Conservation (phyloP, 73 alveolate genomes). For the Tetrahymena elliotti region DNA sequence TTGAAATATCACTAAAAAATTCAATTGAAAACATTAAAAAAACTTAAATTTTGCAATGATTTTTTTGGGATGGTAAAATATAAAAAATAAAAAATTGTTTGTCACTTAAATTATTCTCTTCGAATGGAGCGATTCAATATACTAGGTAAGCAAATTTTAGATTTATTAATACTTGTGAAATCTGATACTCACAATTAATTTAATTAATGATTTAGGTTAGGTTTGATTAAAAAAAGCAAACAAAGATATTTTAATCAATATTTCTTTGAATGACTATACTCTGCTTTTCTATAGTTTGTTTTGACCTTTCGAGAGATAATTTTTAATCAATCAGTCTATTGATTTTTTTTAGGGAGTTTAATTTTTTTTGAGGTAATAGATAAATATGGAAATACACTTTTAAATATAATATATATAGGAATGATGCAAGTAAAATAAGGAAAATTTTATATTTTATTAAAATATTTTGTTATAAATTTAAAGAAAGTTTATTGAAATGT, state of each 20-base stretch:
- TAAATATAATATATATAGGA: too few relatives aligned
- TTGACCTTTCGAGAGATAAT: background rate
- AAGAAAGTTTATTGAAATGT: too few relatives aligned
- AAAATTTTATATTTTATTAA: too few relatives aligned
- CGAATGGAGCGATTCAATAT: background rate
- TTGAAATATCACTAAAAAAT: too few relatives aligned
- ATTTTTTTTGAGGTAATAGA: too few relatives aligned
- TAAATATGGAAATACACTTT: background rate
- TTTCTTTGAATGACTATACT: background rate
- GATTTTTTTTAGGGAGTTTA: too few relatives aligned
- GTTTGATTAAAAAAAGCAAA: background rate
- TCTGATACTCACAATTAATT: background rate
- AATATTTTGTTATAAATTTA: too few relatives aligned
- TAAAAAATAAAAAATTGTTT: too few relatives aligned
- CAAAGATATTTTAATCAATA: background rate
- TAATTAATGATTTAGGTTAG: background rate
- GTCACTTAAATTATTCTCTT: background rate
- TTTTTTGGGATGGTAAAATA: background rate
- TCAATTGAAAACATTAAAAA: too few relatives aligned
- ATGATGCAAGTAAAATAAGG: background rate
- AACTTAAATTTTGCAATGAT: background rate
- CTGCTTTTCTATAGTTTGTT: too few relatives aligned
- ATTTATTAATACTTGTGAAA: too few relatives aligned
- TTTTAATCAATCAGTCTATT: background rate
- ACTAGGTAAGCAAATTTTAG: background rate